These are phyloP conservation scores for Eucalyptus regnans DNA, from an alignment of 345 rosid genomes.

Conservation along the genomic window DNA sequence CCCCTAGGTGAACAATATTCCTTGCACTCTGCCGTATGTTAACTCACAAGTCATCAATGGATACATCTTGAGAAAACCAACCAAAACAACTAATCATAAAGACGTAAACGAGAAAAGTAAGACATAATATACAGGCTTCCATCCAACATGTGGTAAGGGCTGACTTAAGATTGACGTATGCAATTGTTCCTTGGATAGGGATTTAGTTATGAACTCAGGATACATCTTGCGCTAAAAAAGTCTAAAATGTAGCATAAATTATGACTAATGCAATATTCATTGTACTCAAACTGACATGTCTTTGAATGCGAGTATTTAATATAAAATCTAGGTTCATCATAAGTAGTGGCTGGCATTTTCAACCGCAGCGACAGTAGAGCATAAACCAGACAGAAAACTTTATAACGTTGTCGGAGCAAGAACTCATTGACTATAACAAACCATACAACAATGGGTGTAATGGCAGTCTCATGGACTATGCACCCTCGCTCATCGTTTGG, in stretches of 20 bases:
- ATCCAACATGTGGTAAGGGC: slow-evolving; percentile 16
- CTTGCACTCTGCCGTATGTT: no score
- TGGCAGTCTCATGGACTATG: slow-evolving; percentile 51
- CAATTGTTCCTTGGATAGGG: slow-evolving; percentile 6
- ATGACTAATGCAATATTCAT: no score
- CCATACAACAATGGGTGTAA: slow-evolving; percentile 37
- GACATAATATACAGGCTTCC: not conserved
- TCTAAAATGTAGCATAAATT: no score
- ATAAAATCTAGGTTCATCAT: no score
- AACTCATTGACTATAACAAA: slow-evolving; percentile 32
- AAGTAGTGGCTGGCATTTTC: slow-evolving; percentile 65
- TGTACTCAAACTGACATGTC: no score
- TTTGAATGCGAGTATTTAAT: no score
- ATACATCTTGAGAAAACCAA: slow-evolving; percentile 16
- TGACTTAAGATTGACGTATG: no score
- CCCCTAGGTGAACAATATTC: no score
- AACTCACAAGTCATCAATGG: no score
- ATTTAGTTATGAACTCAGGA: no score
- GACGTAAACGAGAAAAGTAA: not conserved
- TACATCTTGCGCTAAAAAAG: no score
- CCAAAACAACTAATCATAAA: slow-evolving; percentile 31
- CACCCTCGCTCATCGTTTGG: slow-evolving; percentile 8
- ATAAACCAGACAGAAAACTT: slow-evolving; percentile 43
- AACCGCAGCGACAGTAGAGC: slow-evolving; percentile 47
- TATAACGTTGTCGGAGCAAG: slow-evolving; percentile 40